These are phyloP conservation scores for Rhizophagus clarus DNA, from an alignment of 192 early-diverging fungal species.

Conservation along the genomic window DNA sequence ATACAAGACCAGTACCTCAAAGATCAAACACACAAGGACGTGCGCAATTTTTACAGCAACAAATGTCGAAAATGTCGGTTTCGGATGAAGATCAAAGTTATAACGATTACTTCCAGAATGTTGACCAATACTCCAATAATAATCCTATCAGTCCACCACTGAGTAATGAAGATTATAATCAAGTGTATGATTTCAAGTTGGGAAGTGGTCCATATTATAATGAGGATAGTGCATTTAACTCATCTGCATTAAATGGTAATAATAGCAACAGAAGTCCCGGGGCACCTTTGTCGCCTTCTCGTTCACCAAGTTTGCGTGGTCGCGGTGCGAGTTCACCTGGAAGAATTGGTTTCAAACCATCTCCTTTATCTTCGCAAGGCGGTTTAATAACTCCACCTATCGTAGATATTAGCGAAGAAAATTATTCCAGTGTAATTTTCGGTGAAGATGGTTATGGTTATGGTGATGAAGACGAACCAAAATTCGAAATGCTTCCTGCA, in stretches of 20 bases:
- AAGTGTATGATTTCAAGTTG: slow-evolving; percentile 22
- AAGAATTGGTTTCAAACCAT: slow-evolving; percentile 5
- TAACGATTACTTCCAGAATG: not conserved
- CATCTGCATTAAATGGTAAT: not conserved
- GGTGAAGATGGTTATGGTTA: slow-evolving; percentile 2
- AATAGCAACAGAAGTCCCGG: slow-evolving; percentile 6
- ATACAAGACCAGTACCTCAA: not conserved
- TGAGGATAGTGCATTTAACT: not conserved
- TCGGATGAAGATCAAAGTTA: slow-evolving; percentile 5
- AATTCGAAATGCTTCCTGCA: slow-evolving; percentile 38
- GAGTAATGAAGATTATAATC: slow-evolving; percentile 17
- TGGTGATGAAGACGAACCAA: slow-evolving; percentile 22
- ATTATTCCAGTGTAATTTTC: not conserved
- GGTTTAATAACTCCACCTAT: not conserved
- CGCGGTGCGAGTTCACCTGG: not conserved
- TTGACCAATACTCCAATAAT: not conserved
- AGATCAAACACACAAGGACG: slow-evolving; percentile 1
- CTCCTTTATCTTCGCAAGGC: not conserved
- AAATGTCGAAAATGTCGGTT: slow-evolving; percentile 9
- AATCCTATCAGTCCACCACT: not conserved
- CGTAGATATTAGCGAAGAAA: not conserved
- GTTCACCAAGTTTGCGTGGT: not conserved
- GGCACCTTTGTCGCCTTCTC: not conserved
- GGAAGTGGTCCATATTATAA: not conserved
- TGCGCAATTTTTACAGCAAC: slow-evolving; percentile 15